Conservation (phyloP, 2,329 filamentous ascomycete species). For the Colletotrichum karsti region DNA sequence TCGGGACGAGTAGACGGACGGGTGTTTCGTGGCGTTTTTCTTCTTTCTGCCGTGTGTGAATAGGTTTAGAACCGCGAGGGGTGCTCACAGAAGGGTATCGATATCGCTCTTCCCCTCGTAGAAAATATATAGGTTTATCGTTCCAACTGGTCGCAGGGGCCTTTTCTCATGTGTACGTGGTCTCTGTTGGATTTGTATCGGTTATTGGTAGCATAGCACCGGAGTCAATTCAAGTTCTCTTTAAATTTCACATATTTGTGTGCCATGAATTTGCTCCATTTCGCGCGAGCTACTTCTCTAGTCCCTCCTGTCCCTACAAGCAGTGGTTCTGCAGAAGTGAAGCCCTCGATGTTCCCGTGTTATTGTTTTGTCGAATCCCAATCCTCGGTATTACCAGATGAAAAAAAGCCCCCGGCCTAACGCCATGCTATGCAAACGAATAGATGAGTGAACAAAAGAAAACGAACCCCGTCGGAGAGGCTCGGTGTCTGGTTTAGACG, state of each 20-base stretch:
- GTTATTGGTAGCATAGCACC: slow-evolving; percentile 8
- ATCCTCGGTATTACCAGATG: no score
- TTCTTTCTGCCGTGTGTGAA: neutral
- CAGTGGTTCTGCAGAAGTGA: no score
- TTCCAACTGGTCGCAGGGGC: neutral
- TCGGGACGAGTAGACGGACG: slow-evolving; percentile 24
- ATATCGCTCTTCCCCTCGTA: neutral
- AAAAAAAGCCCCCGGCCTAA: neutral
- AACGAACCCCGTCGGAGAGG: neutral
- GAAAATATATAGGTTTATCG: neutral
- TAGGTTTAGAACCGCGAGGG: neutral
- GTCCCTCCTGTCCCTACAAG: no score
- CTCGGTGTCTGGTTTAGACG: slow-evolving; percentile 13
- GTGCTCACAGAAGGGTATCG: neutral
- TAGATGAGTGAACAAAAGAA: neutral
- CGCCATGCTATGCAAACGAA: slow-evolving; percentile 27
- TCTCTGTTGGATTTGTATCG: neutral
- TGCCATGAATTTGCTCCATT: neutral
- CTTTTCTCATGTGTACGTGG: neutral
- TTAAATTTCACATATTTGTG: neutral
- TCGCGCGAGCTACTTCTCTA: neutral
- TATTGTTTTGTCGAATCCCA: no score
- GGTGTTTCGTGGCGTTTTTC: neutral
- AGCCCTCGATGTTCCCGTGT: no score
- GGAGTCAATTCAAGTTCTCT: neutral